These are phyloP conservation scores for Scutellaria minor DNA, from an alignment of 257 asterid genomes.

Conservation along the genomic window DNA sequence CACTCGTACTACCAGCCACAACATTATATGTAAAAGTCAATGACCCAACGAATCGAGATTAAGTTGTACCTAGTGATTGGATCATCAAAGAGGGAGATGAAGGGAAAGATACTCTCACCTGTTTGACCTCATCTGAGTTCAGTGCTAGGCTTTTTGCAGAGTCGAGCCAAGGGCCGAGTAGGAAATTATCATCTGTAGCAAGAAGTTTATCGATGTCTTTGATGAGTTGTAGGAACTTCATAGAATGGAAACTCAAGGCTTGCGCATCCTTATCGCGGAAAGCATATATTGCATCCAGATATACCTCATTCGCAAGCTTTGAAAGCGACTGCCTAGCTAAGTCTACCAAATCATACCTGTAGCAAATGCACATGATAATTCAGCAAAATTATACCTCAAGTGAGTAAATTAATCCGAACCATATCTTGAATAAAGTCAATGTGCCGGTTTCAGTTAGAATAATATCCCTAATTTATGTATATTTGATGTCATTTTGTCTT, in stretches of 20 bases:
- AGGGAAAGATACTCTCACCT: conserved; percentile 49
- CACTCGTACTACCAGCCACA: conserved; percentile 71
- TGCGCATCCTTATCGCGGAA: conserved; percentile 61
- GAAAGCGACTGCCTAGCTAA: conserved; percentile 87
- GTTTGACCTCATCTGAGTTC: conserved; percentile 64
- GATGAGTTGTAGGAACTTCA: conserved; percentile 79
- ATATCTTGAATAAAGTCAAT: background rate
- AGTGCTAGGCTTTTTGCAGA: conserved; percentile 75
- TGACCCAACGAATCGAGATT: background rate
- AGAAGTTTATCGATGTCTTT: conserved; percentile 88
- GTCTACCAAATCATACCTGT: conserved; percentile 97
- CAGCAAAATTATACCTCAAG: conserved; percentile 16
- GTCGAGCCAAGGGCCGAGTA: conserved; percentile 91
- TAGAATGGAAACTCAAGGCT: conserved; percentile 54
- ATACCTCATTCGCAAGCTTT: conserved; percentile 90
- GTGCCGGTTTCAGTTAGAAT: background rate
- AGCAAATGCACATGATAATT: conserved; percentile 23
- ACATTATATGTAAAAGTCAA: too few species aligned
- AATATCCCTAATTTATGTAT: background rate
- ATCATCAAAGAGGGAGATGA: conserved; percentile 1
- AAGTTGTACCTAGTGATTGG: background rate
- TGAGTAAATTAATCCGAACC: background rate
- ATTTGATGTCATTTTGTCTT: background rate
- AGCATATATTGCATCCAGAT: conserved; percentile 71
- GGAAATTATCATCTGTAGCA: conserved; percentile 80